phyloP scores from a whole-genome alignment of 1,139 yeast genomes.

The Hyphopichia fennica region DNA sequence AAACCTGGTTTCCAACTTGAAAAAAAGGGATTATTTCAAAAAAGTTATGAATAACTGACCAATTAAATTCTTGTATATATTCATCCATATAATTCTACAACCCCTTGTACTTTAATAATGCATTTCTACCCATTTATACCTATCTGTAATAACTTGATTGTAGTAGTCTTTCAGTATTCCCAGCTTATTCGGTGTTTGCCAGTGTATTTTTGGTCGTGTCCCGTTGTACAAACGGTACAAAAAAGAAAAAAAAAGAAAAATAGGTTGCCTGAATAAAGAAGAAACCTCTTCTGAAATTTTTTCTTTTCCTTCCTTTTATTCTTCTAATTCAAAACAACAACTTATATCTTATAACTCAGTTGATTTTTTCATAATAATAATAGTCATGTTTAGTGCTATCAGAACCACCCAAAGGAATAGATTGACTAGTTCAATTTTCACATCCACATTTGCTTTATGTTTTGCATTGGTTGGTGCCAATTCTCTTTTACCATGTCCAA shows the following conservation, averaged over 20 bases:
- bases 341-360: not conserved
- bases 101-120: no score
- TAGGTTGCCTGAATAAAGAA: no score
- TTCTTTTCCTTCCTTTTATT: not conserved
- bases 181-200: no score
- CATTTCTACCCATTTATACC: no score
- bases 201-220: no score
- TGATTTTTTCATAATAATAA: not conserved
- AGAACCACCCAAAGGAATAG: slow-evolving; percentile 57
- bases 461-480: slow-evolving; percentile 70
- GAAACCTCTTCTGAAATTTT: no score
- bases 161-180: no score
- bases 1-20: slow-evolving; percentile 56
- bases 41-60: slow-evolving; percentile 2
- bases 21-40: slow-evolving; percentile 6
- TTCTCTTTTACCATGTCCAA: slow-evolving; percentile 74
- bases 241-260: no score
- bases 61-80: no score
- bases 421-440: slow-evolving; percentile 66
- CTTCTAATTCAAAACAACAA: not conserved
- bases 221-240: no score
- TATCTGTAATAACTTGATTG: no score
- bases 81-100: no score
- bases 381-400: slow-evolving; percentile 19
- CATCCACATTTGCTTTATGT: slow-evolving; percentile 74